Conservation (phyloP, 192 early-diverging fungal species). For the Umbelopsis ramanniana region DNA sequence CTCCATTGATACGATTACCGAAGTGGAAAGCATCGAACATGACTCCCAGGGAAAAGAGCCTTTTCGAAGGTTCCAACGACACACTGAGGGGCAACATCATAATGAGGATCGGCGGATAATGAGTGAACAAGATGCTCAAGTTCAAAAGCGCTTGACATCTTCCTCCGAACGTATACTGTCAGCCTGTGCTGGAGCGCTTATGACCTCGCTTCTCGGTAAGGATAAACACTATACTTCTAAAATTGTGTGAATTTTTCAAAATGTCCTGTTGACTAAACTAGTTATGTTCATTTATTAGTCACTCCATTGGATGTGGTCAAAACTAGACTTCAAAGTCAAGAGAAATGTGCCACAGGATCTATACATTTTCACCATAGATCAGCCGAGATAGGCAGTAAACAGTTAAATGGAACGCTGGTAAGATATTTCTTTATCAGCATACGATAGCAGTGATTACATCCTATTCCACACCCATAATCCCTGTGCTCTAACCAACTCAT, state of each 20-base stretch:
- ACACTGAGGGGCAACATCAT: neutral
- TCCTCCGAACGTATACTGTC: constrained; percentile 74
- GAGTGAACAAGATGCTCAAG: neutral
- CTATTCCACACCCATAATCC: too few relatives aligned
- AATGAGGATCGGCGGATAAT: neutral
- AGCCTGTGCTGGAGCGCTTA: constrained; percentile 79
- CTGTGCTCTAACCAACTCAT: too few relatives aligned
- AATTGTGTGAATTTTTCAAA: neutral
- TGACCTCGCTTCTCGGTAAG: constrained; percentile 82
- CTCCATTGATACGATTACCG: constrained; percentile 10
- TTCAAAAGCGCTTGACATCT: constrained; percentile 28
- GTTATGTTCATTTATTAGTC: constrained; percentile 50
- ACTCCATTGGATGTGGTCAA: constrained; percentile 93
- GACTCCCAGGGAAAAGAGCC: neutral
- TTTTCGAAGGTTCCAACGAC: neutral
- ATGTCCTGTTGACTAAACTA: neutral
- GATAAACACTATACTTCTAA: neutral
- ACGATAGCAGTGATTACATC: neutral
- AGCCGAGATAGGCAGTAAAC: constrained; percentile 8
- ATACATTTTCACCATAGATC: constrained; percentile 2
- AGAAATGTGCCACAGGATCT: constrained; percentile 19
- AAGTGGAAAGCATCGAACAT: neutral
- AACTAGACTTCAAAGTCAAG: constrained; percentile 75
- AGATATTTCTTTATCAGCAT: constrained; percentile 6
- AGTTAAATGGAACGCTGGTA: constrained; percentile 49